phyloP scores from a whole-genome alignment of 495 filamentous ascomycete species.

The Darksidea phi region DNA sequence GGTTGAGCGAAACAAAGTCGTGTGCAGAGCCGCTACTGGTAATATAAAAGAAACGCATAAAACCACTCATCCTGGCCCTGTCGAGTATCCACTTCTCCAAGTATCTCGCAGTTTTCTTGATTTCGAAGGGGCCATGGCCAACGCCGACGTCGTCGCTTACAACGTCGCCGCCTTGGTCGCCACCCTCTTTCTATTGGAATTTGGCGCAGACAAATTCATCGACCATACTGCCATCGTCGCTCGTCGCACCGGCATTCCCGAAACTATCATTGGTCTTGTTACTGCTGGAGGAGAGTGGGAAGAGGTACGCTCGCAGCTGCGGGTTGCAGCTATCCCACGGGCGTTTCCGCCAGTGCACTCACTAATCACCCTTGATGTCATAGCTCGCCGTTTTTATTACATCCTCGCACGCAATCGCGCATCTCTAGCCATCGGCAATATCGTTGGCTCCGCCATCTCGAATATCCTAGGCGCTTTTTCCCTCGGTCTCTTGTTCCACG shows the following conservation, averaged over 20 bases:
- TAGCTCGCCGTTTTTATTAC: slow-evolving; percentile 56
- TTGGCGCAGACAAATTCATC: slow-evolving; percentile 52
- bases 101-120: neutral
- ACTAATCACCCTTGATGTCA: neutral
- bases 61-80: too few species aligned
- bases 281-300: slow-evolving; percentile 60
- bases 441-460: slow-evolving; percentile 56
- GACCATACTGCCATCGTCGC: slow-evolving; percentile 54
- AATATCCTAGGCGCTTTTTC: slow-evolving; percentile 60
- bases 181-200: slow-evolving; percentile 49
- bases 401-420: slow-evolving; percentile 48
- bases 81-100: too few species aligned
- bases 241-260: slow-evolving; percentile 49
- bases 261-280: slow-evolving; percentile 52
- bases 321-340: neutral
- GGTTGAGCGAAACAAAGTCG: too few species aligned
- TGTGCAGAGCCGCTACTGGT: too few species aligned
- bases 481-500: slow-evolving; percentile 50
- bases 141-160: slow-evolving; percentile 38
- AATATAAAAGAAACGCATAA: too few species aligned
- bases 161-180: slow-evolving; percentile 43
- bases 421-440: slow-evolving; percentile 56
- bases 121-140: neutral
- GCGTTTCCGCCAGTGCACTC: neutral
- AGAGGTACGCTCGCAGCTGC: slow-evolving; percentile 45